Percentiles rank a stretch among this genome's conserved stretches.
phyloP scores from a whole-genome alignment of 148 eudicot species.

The Spergularia marina region DNA sequence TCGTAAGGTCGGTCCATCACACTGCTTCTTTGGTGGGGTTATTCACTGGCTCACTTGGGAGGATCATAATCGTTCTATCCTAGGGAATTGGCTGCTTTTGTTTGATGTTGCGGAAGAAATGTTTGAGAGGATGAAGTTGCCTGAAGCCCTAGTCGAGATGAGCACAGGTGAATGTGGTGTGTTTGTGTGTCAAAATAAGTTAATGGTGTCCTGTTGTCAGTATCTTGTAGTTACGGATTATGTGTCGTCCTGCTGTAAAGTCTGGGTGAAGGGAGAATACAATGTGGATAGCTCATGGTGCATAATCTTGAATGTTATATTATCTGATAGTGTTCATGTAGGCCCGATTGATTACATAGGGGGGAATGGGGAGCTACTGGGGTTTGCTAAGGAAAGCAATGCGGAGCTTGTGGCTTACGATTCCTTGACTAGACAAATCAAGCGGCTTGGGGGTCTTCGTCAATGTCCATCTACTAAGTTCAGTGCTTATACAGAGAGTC shows the following conservation, averaged over 20 bases:
- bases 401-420: neutral
- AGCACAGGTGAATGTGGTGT: neutral
- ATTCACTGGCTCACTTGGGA: slow-evolving; percentile 5
- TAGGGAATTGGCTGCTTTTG: neutral
- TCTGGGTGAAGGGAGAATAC: neutral
- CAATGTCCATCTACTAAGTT: neutral
- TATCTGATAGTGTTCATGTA: neutral
- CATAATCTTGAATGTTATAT: neutral
- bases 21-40: neutral
- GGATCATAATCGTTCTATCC: neutral
- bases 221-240: neutral
- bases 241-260: neutral
- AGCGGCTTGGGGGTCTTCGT: neutral
- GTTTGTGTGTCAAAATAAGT: neutral
- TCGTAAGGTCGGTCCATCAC: neutral
- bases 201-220: neutral
- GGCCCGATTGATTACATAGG: neutral
- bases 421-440: neutral
- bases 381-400: neutral
- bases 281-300: neutral
- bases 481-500: neutral
- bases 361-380: neutral
- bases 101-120: neutral
- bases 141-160: neutral
- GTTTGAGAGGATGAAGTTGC: neutral